Evolutionary conservation across 768 basidiomycete species (phyloP).

Genomic region (Suillus variegatus): DNA sequence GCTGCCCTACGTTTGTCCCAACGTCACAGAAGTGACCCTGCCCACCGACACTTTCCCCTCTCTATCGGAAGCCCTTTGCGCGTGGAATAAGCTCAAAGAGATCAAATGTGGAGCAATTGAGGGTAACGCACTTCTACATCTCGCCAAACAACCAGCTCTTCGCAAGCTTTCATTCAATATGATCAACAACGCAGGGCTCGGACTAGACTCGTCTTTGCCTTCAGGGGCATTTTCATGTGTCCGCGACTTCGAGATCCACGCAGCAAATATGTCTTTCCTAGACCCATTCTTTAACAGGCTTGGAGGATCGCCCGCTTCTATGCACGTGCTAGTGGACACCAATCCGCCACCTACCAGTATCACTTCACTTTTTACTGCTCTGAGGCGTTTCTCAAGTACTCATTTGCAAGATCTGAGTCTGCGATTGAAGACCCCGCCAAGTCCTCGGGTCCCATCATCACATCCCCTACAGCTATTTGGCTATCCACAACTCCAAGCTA

Average conservation of each 20-base stretch:
- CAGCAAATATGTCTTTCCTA: not conserved
- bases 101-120: conserved; percentile 7
- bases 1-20: conserved; percentile 5
- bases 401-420: not conserved
- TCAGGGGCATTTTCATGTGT: conserved; percentile 1
- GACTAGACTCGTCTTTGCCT: not conserved
- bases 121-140: conserved; percentile 1
- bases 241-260: conserved; percentile 1
- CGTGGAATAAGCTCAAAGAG: conserved; percentile 2
- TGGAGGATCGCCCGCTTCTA: conserved; percentile 1
- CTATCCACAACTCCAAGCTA: not conserved
- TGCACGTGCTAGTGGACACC: not conserved
- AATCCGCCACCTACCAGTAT: not conserved
- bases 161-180: conserved; percentile 4
- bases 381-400: not conserved
- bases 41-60: not conserved
- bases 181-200: not conserved
- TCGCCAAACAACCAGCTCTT: conserved; percentile 1
- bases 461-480: not conserved
- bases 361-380: conserved; percentile 1
- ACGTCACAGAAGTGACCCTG: conserved; percentile 3
- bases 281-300: not conserved
- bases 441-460: not conserved
- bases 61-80: conserved; percentile 8
- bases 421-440: not conserved